Percentiles rank a stretch among this genome's conserved stretches.
Conservation (phyloP, 116 monocot genomes). For the Trichopus zeylanicus region DNA sequence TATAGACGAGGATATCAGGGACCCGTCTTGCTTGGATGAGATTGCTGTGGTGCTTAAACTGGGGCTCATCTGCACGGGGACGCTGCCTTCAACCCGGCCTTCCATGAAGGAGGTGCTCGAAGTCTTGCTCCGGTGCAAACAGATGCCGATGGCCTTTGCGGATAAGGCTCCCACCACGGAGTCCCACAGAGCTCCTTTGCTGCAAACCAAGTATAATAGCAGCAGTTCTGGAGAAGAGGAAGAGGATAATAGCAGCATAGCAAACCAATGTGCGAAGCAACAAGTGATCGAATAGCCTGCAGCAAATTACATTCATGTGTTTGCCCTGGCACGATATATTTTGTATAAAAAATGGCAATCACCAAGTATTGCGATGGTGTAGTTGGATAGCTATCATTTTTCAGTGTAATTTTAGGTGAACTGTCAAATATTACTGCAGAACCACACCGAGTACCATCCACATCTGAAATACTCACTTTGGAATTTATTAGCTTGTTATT, state of each 20-base stretch:
- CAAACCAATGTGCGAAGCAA: not conserved
- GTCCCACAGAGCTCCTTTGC: not conserved
- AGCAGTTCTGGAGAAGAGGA: not conserved
- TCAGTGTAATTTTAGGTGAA: no score
- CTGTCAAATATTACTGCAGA: no score
- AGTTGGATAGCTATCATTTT: no score
- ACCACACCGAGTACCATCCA: no score
- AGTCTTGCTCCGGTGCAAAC: slow-evolving; percentile 4
- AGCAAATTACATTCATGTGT: not conserved
- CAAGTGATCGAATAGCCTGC: not conserved
- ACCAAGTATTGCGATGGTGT: no score
- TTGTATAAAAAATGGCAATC: no score
- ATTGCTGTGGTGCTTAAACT: slow-evolving; percentile 26
- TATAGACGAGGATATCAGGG: slow-evolving; percentile 22
- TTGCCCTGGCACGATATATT: no score
- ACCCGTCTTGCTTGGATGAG: slow-evolving; percentile 10
- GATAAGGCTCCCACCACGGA: not conserved
- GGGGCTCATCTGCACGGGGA: slow-evolving; percentile 27
- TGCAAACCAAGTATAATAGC: not conserved
- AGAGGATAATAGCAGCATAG: not conserved
- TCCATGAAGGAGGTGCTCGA: slow-evolving; percentile 40
- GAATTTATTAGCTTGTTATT: no score
- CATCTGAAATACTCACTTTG: no score
- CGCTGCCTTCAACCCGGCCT: slow-evolving; percentile 18
- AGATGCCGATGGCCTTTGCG: not conserved